Conservation (phyloP, 768 basidiomycete genomes). For the Agrocybe chaxingu region DNA sequence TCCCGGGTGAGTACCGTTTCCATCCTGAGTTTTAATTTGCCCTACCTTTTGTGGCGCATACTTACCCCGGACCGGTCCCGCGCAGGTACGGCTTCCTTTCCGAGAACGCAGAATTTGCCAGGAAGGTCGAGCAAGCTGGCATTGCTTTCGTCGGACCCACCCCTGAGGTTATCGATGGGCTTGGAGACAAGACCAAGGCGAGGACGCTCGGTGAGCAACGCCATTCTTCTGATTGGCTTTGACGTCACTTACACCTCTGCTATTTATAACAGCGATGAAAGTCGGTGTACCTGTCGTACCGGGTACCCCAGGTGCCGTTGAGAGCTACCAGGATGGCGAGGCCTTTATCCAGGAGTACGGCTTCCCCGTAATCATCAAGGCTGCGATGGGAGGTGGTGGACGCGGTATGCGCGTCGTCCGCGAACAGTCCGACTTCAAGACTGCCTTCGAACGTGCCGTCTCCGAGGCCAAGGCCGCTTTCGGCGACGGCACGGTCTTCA, state of each 20-base stretch:
- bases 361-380: conserved; percentile 99
- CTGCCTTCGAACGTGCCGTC: conserved; percentile 87
- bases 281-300: conserved; percentile 95
- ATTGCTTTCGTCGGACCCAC: conserved; percentile 95
- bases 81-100: conserved; percentile 93
- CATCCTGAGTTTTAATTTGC: not conserved
- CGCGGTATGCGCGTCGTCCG: conserved; percentile 99
- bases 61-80: not conserved
- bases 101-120: conserved; percentile 96
- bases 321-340: conserved; percentile 71
- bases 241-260: conserved; percentile 5
- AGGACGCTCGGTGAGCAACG: conserved; percentile 67
- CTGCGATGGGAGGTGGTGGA: conserved; percentile 98
- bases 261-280: conserved; percentile 61
- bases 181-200: conserved; percentile 99
- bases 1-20: conserved; percentile 64
- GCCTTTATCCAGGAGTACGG: conserved; percentile 94
- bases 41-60: not conserved
- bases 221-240: conserved; percentile 4
- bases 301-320: conserved; percentile 95
- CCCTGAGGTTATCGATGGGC: conserved; percentile 94
- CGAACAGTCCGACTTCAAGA: conserved; percentile 88
- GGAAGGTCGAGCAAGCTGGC: conserved; percentile 96
- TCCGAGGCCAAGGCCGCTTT: conserved; percentile 96
- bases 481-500: conserved; percentile 98